Evolutionary conservation across 2,329 filamentous ascomycete species (phyloP).

Genomic region (Aspergillus flavus): DNA sequence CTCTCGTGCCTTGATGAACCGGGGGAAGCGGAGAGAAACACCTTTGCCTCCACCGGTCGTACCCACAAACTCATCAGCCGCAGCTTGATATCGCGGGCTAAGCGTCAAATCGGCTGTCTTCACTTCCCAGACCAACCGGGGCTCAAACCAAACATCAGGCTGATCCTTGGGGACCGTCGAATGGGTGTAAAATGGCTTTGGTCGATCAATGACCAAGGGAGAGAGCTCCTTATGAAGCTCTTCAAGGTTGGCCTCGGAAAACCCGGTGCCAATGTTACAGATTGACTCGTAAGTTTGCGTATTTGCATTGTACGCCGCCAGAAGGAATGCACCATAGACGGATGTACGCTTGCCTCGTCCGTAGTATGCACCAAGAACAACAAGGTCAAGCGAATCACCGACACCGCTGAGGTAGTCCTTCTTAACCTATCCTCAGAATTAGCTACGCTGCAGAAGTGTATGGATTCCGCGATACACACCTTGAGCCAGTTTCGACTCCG

Average conservation of each 20-base stretch:
- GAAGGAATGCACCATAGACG: conserved; percentile 91
- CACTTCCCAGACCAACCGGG: conserved; percentile 93
- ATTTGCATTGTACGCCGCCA: conserved; percentile 85
- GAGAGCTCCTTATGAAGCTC: conserved; percentile 77
- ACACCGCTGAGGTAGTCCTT: conserved; percentile 96
- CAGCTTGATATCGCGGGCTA: conserved; percentile 91
- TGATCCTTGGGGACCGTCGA: conserved; percentile 84
- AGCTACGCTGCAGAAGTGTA: conserved; percentile 2
- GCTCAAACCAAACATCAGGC: conserved; percentile 98
- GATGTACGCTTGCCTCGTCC: conserved; percentile 95
- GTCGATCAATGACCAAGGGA: conserved; percentile 77
- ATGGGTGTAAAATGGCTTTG: conserved; percentile 94
- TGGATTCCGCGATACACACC: conserved; percentile 50
- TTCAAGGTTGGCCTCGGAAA: conserved; percentile 91
- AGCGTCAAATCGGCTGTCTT: conserved; percentile 95
- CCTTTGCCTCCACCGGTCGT: conserved; percentile 70
- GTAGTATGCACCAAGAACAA: conserved; percentile 91
- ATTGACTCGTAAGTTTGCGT: conserved; percentile 89
- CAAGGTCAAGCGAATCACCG: conserved; percentile 93
- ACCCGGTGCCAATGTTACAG: conserved; percentile 98
- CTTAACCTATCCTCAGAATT: conserved; percentile 67
- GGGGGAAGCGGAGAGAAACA: conserved; percentile 85
- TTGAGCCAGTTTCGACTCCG: conserved; percentile 98
- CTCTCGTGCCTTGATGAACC: conserved; percentile 88
- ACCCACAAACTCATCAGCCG: conserved; percentile 76